A percentile compares a stretch with the other conserved stretches of the same genome.
These are phyloP conservation scores for Calamus simplicifolius DNA, from an alignment of 176 grass and related monocot genomes.

Conservation along the genomic window DNA sequence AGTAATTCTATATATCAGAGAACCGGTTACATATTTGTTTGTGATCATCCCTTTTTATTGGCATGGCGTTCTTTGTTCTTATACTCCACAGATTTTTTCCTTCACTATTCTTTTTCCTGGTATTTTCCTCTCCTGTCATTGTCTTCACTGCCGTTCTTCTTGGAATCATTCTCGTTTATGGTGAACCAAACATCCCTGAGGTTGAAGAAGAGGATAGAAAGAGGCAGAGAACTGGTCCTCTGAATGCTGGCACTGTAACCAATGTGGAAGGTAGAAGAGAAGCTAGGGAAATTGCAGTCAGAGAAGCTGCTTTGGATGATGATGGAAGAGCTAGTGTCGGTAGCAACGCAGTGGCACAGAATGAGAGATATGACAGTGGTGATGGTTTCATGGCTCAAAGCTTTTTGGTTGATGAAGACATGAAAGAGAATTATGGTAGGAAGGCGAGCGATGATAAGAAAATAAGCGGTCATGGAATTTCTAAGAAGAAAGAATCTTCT, in stretches of 20 bases:
- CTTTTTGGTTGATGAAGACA: slow-evolving; percentile 3
- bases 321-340: slow-evolving; percentile 10
- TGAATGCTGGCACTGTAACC: slow-evolving; percentile 2
- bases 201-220: slow-evolving; percentile 29
- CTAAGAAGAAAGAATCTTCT: slow-evolving; percentile 9
- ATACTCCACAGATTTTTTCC: slow-evolving; percentile 30
- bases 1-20: slow-evolving; percentile 25
- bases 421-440: neutral
- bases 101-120: slow-evolving; percentile 29
- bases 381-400: slow-evolving; percentile 1
- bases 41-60: slow-evolving; percentile 25
- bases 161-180: slow-evolving; percentile 42
- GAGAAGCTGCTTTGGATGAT: neutral
- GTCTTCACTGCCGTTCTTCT: slow-evolving; percentile 51
- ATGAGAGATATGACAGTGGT: neutral
- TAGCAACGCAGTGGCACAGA: neutral
- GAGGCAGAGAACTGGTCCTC: neutral
- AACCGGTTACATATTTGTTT: slow-evolving; percentile 24
- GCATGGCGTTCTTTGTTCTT: slow-evolving; percentile 20
- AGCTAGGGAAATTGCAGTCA: slow-evolving; percentile 3
- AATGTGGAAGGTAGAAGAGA: neutral
- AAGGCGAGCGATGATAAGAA: slow-evolving; percentile 15
- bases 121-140: slow-evolving; percentile 37
- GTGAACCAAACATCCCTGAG: slow-evolving; percentile 30
- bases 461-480: neutral